Percentiles rank a stretch among this genome's conserved stretches.
These are phyloP conservation scores for Fusarium duplospermum DNA, from an alignment of 2,329 filamentous ascomycete genomes.

Conservation along the genomic window DNA sequence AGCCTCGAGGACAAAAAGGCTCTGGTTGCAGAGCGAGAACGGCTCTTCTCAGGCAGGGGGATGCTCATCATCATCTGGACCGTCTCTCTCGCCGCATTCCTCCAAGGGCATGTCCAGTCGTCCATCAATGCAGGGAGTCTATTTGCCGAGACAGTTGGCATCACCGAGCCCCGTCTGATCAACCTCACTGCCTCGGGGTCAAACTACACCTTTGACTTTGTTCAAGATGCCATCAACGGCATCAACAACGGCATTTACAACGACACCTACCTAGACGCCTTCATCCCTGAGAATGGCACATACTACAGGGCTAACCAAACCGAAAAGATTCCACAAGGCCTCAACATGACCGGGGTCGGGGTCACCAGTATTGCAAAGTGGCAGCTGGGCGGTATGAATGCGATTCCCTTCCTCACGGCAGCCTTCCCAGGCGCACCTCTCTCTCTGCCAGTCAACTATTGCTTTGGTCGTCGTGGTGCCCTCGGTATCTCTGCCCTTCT, in stretches of 20 bases:
- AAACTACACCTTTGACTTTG: background rate
- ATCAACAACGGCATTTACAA: background rate
- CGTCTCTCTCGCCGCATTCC: constrained; percentile 55
- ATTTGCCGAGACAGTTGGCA: constrained; percentile 35
- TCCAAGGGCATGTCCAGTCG: constrained; percentile 57
- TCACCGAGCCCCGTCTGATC: background rate
- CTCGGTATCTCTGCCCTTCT: constrained; percentile 52
- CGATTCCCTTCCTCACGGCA: constrained; percentile 52
- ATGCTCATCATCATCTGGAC: constrained; percentile 42
- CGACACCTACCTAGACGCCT: background rate
- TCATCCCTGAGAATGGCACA: background rate
- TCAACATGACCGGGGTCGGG: background rate
- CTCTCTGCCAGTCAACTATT: constrained; percentile 53
- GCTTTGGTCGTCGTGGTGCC: constrained; percentile 52
- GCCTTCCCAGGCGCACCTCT: constrained; percentile 51
- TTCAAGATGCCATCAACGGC: background rate
- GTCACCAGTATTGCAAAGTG: constrained; percentile 8
- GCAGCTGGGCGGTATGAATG: constrained; percentile 49
- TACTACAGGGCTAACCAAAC: background rate
- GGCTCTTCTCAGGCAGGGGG: constrained; percentile 36
- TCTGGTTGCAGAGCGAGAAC: constrained; percentile 45
- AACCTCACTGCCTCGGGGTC: background rate
- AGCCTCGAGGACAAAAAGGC: constrained; percentile 1
- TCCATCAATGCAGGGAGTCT: constrained; percentile 54
- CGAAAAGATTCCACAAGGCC: background rate